Base-by-base conservation (phyloP, 176 grass and related monocot genomes). In the Aechmea fasciata region DNA sequence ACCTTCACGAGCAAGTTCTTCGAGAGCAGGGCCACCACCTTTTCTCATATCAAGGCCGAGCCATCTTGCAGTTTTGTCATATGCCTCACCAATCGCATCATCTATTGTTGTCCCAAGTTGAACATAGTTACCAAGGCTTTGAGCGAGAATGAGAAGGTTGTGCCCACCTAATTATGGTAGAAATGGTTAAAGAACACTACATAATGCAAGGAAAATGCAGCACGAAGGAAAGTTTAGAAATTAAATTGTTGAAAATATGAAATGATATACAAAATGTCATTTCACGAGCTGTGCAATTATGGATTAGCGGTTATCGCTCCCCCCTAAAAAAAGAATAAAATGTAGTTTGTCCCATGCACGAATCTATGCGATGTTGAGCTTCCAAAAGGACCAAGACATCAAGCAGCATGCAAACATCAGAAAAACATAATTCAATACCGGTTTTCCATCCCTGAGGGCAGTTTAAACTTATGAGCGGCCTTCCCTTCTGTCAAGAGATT, bases 41-140 rank as follows among this genome's bases (percentile, higher is more conserved):
- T 90, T 97, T 64, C 82, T 68, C 11, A 97, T 92, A 84, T 97
- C 89, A 74, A 97, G 93, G 47, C 93, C 93, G 63, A 97, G 73
- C 93, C 89, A 97, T 75, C 93, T 89, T 68, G 93, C 93, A 69
- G 88, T 87, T 63, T 97, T 92, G 73, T 97, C 93, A 79, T 97
- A 97, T 75, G 93, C 93, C 79, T 97, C 93, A 62, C 93, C 93
- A 72, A 97, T 97, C n/a, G 93, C 89, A 75, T 97, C 93, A 78
- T 97, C 93, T 87, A 97, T 79, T 49, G 81, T 97, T 50, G 93
- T 97, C 11, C 93, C 93, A 79, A 97, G 79, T 81, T 97, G 93
- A 83, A 91, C 77, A 71, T 97, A 97, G n/a, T 97, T 73, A 29
- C 93, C 93, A 71, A 97, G 83, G 50, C 52, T 67, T 57, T 90